Percentiles rank a stretch among this genome's conserved stretches.
Evolutionary conservation across 1,284 basidiomycete genomes (phyloP).

Genomic region (Phellopilus nigrolimitatus): DNA sequence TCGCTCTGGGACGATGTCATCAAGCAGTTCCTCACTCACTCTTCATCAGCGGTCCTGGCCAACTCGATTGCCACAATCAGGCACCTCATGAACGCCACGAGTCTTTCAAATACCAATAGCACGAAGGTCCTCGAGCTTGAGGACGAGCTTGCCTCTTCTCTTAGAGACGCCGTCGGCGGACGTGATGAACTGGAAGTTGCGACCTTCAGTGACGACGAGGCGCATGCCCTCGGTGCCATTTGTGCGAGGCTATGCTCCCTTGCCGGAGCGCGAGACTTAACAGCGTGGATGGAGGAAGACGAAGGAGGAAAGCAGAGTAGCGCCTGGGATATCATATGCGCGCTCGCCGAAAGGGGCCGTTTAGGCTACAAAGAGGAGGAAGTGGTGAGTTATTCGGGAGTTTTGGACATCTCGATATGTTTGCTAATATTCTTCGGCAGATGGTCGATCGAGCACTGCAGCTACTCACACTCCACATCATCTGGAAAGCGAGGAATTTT

Average conservation of each 20-base stretch:
- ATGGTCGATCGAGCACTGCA: constrained; percentile 82
- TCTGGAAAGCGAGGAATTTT: constrained; percentile 75
- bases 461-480: constrained; percentile 72
- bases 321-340: constrained; percentile 83
- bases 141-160: constrained; percentile 73
- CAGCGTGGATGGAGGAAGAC: constrained; percentile 81
- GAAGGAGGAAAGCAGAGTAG: constrained; percentile 85
- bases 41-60: constrained; percentile 71
- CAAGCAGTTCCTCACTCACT: constrained; percentile 89
- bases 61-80: constrained; percentile 74
- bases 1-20: constrained; percentile 91
- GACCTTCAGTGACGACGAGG: constrained; percentile 81
- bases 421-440: constrained; percentile 47
- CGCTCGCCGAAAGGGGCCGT: constrained; percentile 79
- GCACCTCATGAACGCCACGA: constrained; percentile 66
- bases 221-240: constrained; percentile 66
- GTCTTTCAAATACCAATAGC: constrained; percentile 77
- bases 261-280: constrained; percentile 69
- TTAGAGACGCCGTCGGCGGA: constrained; percentile 76
- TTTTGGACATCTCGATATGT: no score
- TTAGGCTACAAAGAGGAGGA: constrained; percentile 90
- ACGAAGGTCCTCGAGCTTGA: constrained; percentile 85
- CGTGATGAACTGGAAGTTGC: constrained; percentile 81
- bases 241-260: constrained; percentile 72
- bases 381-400: constrained; percentile 66